phyloP scores from a whole-genome alignment of 2,329 filamentous ascomycete genomes.

The Penicillium vulpinum region DNA sequence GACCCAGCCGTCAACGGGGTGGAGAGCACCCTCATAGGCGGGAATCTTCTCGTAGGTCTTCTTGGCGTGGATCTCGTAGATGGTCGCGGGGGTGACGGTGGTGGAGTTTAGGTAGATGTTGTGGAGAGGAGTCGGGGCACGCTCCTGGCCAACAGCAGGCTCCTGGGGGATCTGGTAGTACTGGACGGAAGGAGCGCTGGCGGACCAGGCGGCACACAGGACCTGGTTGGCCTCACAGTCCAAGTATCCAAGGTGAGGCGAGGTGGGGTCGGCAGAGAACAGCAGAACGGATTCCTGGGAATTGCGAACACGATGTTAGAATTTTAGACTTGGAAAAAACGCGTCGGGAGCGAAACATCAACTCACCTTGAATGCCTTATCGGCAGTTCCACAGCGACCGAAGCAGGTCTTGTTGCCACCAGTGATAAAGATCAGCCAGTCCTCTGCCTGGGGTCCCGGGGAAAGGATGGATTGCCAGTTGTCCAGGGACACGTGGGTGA shows the following conservation, averaged over 20 bases:
- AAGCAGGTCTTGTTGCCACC: conserved; percentile 67
- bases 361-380: conserved; percentile 54
- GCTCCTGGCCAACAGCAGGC: conserved; percentile 51
- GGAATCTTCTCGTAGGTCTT: conserved; percentile 54
- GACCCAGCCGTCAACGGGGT: conserved; percentile 61
- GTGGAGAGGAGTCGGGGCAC: conserved; percentile 54
- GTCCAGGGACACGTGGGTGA: conserved; percentile 54
- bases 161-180: conserved; percentile 59
- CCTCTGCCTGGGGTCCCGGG: conserved; percentile 43
- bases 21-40: conserved; percentile 59
- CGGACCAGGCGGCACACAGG: conserved; percentile 62
- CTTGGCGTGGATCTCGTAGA: conserved; percentile 58
- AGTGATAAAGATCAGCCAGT: conserved; percentile 63
- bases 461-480: conserved; percentile 59
- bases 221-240: conserved; percentile 61
- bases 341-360: background rate
- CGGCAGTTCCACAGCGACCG: conserved; percentile 56
- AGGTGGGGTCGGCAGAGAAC: conserved; percentile 54
- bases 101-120: conserved; percentile 59
- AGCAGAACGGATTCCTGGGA: conserved; percentile 54
- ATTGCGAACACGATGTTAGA: conserved; percentile 1
- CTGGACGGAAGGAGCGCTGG: conserved; percentile 57
- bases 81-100: conserved; percentile 56
- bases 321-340: background rate
- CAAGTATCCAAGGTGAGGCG: conserved; percentile 58